These are phyloP conservation scores for Plasmodiophora brassicae DNA, from an alignment of 208 protist genomes.

Conservation along the genomic window DNA sequence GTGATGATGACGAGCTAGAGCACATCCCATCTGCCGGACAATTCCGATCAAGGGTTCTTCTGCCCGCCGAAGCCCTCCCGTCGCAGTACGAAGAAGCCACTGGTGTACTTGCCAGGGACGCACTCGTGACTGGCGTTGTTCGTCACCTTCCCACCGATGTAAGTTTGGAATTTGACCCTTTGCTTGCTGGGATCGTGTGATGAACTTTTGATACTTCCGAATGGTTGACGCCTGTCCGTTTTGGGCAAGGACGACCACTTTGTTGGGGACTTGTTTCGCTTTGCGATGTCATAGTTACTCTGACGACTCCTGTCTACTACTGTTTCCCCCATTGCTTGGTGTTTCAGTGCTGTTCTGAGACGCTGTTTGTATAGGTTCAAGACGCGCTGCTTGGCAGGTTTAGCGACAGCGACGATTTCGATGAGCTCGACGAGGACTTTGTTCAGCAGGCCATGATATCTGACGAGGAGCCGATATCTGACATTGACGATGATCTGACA, in stretches of 20 bases:
- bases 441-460: neutral
- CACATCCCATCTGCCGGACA: neutral
- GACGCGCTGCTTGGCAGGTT: neutral
- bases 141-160: neutral
- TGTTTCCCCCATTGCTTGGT: neutral
- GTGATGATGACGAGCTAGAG: too few relatives aligned
- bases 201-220: neutral
- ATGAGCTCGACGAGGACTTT: conserved; percentile 13
- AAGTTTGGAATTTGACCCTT: neutral
- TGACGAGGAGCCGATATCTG: too few relatives aligned
- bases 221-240: neutral
- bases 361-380: neutral
- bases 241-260: neutral
- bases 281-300: neutral
- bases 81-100: neutral
- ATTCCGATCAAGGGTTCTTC: neutral
- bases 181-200: neutral
- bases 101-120: neutral
- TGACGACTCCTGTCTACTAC: too few relatives aligned
- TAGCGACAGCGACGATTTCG: neutral
- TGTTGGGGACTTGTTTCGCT: neutral
- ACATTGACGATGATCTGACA: too few relatives aligned
- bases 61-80: neutral
- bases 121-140: neutral
- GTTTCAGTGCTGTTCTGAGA: neutral